A percentile compares a stretch with the other conserved stretches of the same genome.
Conservation (phyloP, 2,329 filamentous ascomycete genomes). For the Capronia americana region DNA sequence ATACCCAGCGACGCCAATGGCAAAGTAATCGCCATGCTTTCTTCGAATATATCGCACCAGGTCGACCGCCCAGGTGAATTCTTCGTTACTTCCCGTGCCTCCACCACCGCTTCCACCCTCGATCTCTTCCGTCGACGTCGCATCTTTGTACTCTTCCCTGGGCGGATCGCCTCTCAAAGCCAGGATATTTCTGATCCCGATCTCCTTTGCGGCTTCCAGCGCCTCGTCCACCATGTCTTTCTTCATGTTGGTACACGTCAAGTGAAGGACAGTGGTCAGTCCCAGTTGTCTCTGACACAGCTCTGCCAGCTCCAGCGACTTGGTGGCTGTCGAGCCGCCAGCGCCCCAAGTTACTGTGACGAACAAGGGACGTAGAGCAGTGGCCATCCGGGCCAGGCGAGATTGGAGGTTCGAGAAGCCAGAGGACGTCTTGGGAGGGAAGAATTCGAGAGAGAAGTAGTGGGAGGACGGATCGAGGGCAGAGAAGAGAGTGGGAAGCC, state of each 20-base stretch:
- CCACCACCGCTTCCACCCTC: constrained; percentile 41
- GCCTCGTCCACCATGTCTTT: constrained; percentile 83
- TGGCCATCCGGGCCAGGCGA: constrained; percentile 92
- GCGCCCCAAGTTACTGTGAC: constrained; percentile 98
- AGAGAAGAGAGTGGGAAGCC: constrained; percentile 37
- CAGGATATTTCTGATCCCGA: constrained; percentile 93
- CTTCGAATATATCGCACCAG: constrained; percentile 86
- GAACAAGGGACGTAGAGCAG: constrained; percentile 87
- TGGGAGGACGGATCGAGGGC: constrained; percentile 76
- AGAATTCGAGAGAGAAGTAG: constrained; percentile 99
- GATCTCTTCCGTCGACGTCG: constrained; percentile 55
- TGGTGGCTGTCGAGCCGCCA: constrained; percentile 86
- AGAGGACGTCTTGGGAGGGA: constrained; percentile 96
- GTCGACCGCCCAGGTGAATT: constrained; percentile 88
- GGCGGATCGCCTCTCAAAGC: constrained; percentile 92
- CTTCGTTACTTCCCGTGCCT: constrained; percentile 61
- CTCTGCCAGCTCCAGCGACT: constrained; percentile 92
- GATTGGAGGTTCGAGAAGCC: constrained; percentile 93
- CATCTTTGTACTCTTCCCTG: constrained; percentile 80
- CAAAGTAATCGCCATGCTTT: constrained; percentile 92
- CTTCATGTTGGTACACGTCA: constrained; percentile 99
- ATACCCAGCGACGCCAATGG: constrained; percentile 91
- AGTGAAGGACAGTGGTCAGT: constrained; percentile 90
- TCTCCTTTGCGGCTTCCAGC: constrained; percentile 83
- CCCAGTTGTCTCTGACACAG: constrained; percentile 91